Conservation (phyloP, 805 yeast genomes). For the Maudiozyma turicensis region DNA sequence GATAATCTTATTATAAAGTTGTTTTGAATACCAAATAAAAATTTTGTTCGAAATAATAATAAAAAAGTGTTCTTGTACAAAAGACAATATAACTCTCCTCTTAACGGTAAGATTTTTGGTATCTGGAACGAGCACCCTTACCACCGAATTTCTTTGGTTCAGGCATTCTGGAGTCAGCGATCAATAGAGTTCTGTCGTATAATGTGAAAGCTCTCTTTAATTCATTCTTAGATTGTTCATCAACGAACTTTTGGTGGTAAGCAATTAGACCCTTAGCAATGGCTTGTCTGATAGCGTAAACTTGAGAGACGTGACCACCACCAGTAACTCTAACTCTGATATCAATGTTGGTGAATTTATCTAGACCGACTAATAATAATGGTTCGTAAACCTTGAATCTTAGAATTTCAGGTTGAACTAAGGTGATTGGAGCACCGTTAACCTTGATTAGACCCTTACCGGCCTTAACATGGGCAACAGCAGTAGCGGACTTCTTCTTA, state of each 20-base stretch:
- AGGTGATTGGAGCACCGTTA: constrained; percentile 98
- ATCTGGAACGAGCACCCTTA: constrained; percentile 99
- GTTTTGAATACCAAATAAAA: neutral
- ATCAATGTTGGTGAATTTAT: constrained; percentile 96
- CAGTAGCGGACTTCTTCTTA: constrained; percentile 99
- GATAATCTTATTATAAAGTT: neutral
- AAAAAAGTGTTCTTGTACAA: neutral
- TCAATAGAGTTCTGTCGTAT: constrained; percentile 98
- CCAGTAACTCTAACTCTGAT: constrained; percentile 99
- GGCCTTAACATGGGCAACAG: constrained; percentile 99
- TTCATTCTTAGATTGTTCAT: constrained; percentile 99
- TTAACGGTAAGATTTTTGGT: constrained; percentile 99
- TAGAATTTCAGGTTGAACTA: constrained; percentile 97
- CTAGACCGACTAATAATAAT: constrained; percentile 93
- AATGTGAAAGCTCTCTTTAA: constrained; percentile 94
- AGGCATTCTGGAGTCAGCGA: constrained; percentile 99
- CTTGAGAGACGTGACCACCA: constrained; percentile 99
- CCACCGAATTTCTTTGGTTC: constrained; percentile 99
- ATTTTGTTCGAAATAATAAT: neutral
- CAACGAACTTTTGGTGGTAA: constrained; percentile 98
- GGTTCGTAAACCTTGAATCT: constrained; percentile 99
- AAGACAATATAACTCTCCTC: no score
- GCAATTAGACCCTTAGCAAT: constrained; percentile 99
- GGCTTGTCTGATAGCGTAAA: constrained; percentile 99
- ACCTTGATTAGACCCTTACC: constrained; percentile 99